Evolutionary conservation across 306 rosid species (phyloP).

Genomic region (Cyamopsis tetragonoloba): DNA sequence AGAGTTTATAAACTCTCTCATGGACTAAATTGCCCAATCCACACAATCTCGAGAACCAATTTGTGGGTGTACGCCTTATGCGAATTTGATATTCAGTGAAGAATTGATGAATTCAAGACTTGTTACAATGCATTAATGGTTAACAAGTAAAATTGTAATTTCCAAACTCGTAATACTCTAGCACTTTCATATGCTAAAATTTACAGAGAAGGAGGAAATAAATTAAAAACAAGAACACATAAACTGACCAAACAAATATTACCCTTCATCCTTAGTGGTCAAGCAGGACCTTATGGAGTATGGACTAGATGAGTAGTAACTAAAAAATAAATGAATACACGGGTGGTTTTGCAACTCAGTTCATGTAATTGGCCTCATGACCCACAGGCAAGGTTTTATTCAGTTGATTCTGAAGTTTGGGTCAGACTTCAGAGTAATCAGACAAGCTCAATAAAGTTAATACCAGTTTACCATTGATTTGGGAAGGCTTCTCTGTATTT

Average conservation of each 20-base stretch:
- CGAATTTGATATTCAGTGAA: neutral
- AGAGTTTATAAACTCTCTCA: too few relatives aligned
- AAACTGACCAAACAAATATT: constrained; percentile 10
- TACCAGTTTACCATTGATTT: constrained; percentile 58
- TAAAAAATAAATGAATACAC: constrained; percentile 2
- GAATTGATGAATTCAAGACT: neutral
- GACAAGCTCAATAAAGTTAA: neutral
- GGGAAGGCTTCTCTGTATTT: constrained; percentile 73
- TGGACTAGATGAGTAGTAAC: constrained; percentile 3
- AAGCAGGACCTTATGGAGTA: constrained; percentile 2
- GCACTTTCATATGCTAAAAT: constrained; percentile 12
- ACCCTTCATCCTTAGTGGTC: constrained; percentile 6
- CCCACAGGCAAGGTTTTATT: neutral
- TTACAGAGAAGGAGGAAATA: neutral
- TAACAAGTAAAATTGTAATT: constrained; percentile 11
- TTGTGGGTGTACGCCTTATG: too few relatives aligned
- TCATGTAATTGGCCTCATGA: constrained; percentile 1
- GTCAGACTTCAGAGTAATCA: constrained; percentile 9
- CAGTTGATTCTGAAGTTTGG: constrained; percentile 20
- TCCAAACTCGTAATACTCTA: neutral
- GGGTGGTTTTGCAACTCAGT: neutral
- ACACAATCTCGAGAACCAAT: too few relatives aligned
- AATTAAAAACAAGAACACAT: neutral
- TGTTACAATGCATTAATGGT: constrained; percentile 5
- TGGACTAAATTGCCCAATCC: too few relatives aligned